Evolutionary conservation across 768 basidiomycete species (phyloP), one percentile per base, ranked within the genome.

Genomic region (Leccinum sublutescens): DNA sequence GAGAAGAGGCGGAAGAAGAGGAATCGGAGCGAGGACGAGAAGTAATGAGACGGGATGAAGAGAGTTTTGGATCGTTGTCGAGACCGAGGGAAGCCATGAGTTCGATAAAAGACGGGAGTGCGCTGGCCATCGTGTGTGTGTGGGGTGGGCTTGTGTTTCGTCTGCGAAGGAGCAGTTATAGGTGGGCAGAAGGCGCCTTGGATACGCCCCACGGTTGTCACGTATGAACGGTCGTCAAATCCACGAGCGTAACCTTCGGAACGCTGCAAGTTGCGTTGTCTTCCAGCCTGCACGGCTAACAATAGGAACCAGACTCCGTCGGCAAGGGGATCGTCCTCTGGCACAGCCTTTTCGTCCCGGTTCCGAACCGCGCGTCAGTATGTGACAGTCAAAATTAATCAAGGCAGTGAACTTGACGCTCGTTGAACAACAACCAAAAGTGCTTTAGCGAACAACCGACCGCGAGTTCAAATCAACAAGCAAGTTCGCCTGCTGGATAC

Each of bases 81-180:
- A 93, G 79, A 63, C 89, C 91, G 65, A 93, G 79, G 60, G 91
- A 84, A 62, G 84, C 84, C 89, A 93, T 91, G 71, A 93, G 88
- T 77, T 92, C 86, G 59, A 91, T 85, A 72, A 93, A 93, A 57
- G 91, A 92, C 68, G 91, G 91, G 66, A 93, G 85, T 68, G 88
- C 74, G 70, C 68, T 56, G 38, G 87, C 78, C 87, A 87, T 34
- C 33, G 33, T 33, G 11, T 33, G 33, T 40, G 31, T 31, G 31
- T 4, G 31, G 9, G 31, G 9, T 17, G 40, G 40, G 40, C 4
- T 10, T 43, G 40, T 43, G 40, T 43, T 43, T 43, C 40, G 40
- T 43, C n/a, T 43, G 40, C n/a, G 55, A 50, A 62, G 54, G 52
- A 58, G 60, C 66, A 55, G 66, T 68, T 73, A 74, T 73, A 73